Percentiles rank a stretch among this genome's conserved stretches.
Conservation (phyloP, 2,329 filamentous ascomycete genomes). For the Rutstroemia sp. region DNA sequence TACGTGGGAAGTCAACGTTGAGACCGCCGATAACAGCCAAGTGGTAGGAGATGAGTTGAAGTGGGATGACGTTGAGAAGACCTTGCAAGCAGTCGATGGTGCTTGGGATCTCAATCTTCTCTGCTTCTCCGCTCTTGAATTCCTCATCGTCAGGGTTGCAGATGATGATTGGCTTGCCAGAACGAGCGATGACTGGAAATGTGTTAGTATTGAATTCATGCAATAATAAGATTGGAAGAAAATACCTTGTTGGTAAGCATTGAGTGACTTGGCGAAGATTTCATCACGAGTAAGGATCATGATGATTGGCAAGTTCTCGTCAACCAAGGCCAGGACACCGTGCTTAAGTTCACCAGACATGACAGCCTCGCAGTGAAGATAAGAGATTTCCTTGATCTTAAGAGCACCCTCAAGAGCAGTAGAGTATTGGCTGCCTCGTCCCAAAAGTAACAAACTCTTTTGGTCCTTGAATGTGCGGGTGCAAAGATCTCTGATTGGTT, state of each 20-base stretch:
- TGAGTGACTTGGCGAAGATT: constrained; percentile 97
- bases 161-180: constrained; percentile 95
- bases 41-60: constrained; percentile 99
- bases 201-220: constrained; percentile 24
- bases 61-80: constrained; percentile 92
- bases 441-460: constrained; percentile 88
- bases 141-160: constrained; percentile 88
- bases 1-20: constrained; percentile 97
- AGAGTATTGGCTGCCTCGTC: constrained; percentile 92
- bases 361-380: constrained; percentile 98
- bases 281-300: constrained; percentile 98
- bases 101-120: constrained; percentile 96
- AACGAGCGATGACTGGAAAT: constrained; percentile 76
- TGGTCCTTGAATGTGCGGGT: constrained; percentile 91
- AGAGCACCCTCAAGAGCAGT: constrained; percentile 95
- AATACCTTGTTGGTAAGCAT: constrained; percentile 94
- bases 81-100: constrained; percentile 95
- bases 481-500: constrained; percentile 91
- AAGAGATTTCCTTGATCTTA: constrained; percentile 99
- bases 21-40: constrained; percentile 90
- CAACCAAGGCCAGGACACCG: constrained; percentile 91
- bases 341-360: constrained; percentile 99
- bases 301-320: constrained; percentile 97
- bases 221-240: constrained; percentile 2
- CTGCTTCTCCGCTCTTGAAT: constrained; percentile 79